Conservation (phyloP, 495 filamentous ascomycete genomes). For the Terfezia claveryi region DNA sequence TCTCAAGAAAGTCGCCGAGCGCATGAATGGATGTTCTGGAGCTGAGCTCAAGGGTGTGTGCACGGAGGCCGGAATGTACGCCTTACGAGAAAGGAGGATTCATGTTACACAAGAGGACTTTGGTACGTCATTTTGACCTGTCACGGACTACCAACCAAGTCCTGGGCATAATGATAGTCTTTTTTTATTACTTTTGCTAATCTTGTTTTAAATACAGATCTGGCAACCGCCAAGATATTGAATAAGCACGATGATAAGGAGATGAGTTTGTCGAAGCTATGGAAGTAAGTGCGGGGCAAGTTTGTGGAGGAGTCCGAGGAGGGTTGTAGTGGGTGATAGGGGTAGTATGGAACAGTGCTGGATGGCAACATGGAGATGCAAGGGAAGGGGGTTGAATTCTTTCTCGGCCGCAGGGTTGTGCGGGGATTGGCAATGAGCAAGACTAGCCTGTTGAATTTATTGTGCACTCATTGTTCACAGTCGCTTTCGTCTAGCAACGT, state of each 20-base stretch:
- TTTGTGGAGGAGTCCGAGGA: too few species aligned
- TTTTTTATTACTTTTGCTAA: not conserved
- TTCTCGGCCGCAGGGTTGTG: too few species aligned
- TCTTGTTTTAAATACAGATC: conserved; percentile 23
- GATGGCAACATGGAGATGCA: too few species aligned
- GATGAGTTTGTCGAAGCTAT: conserved; percentile 67
- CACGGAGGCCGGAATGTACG: conserved; percentile 99
- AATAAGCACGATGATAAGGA: conserved; percentile 99
- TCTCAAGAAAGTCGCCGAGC: conserved; percentile 92
- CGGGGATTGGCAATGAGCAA: too few species aligned
- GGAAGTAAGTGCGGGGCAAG: conserved; percentile 40
- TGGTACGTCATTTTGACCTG: conserved; percentile 20
- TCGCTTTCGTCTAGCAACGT: too few species aligned
- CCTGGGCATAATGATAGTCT: not conserved
- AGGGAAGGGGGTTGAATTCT: too few species aligned
- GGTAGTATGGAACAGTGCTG: too few species aligned
- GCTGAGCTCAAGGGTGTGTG: conserved; percentile 87
- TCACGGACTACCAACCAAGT: too few species aligned
- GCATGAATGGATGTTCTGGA: conserved; percentile 97
- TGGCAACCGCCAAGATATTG: conserved; percentile 96
- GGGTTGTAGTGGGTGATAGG: too few species aligned
- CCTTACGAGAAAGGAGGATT: conserved; percentile 77
- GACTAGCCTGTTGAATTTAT: too few species aligned
- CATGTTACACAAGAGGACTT: conserved; percentile 99
- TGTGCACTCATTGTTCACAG: too few species aligned